Evolutionary conservation across 192 early-diverging fungal species (phyloP).

Genomic region (Podochytrium sp.): DNA sequence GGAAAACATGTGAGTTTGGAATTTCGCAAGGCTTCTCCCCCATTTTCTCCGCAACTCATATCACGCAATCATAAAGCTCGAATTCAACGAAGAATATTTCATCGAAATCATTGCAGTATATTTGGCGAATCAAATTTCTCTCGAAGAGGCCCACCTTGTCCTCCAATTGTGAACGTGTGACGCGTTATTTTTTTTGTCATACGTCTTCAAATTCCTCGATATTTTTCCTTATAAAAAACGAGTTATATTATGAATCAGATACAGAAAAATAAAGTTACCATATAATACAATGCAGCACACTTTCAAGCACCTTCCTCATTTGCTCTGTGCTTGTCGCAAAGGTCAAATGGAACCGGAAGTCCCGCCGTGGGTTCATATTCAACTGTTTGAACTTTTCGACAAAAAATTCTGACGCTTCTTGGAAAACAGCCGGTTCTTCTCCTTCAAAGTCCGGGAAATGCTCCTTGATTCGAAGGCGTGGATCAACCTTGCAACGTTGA

Average conservation of each 20-base stretch:
- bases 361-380: conserved; percentile 36
- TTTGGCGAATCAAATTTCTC: too few species aligned
- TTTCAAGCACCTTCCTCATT: conserved; percentile 49
- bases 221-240: too few species aligned
- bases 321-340: conserved; percentile 64
- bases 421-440: conserved; percentile 43
- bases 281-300: conserved; percentile 26
- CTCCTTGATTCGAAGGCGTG: neutral
- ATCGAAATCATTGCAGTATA: too few species aligned
- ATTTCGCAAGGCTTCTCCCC: neutral
- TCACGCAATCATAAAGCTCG: too few species aligned
- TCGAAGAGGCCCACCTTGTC: too few species aligned
- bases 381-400: conserved; percentile 37
- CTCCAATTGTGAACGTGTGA: too few species aligned
- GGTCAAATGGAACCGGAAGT: conserved; percentile 58
- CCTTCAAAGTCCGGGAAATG: neutral
- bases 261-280: conserved; percentile 52
- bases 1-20: conserved; percentile 40
- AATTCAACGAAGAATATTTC: too few species aligned
- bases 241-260: too few species aligned
- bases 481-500: conserved; percentile 44
- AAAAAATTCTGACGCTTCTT: conserved; percentile 46
- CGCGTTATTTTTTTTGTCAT: too few species aligned
- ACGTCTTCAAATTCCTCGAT: too few species aligned
- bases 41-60: neutral